Base-by-base conservation (phyloP, 2,329 filamentous ascomycete genomes). In the Fusarium neocosmosporiellum region DNA sequence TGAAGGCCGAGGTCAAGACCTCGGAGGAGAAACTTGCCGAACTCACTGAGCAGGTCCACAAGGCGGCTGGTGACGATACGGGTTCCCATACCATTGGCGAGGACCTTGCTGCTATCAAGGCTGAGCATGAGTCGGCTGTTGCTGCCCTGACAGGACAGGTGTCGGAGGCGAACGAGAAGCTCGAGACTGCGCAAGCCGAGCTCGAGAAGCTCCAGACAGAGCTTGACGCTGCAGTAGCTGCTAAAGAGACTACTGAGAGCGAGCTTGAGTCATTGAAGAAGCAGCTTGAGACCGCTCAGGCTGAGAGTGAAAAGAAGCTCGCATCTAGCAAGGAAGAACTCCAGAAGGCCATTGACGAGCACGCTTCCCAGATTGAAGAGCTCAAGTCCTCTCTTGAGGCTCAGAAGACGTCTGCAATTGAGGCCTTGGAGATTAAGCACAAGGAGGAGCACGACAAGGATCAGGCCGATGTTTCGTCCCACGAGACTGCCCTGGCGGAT, bases 21-120 rank as follows among this genome's bases (percentile, higher is more conserved):
- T 89, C 88, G 1, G 84, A 90, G 76, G 86, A 86, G 59, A 90
- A 87, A 75, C 84, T 91, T 62, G 78, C 84, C 3, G 85, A 88
- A 72, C 84, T 91, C 22, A 86, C 84, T 63, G 85, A 88, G 57
- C 85, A 89, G 80, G 81, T 88, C 34, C 82, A 84, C 74, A 81
- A 84, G 50, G 84, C 83, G 41, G 76, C 80, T 20, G 77, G 81
- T 22, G 72, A 82, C 14, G 81, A 80, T 41, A 82, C 83, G 46
- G 79, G 85, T 34, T 80, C 74, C 54, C 82, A 86, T 46, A 82
- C 83, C 54, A 84, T 86, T 55, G 82, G 87, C 4, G 78, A 80
- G 48, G 74, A 76, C n/a, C 61, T 91, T 13, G 84, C 87, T 37
- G 82, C 78, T 24, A 75, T 89, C 46, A 88, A 88, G 80, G 79